Evolutionary conservation across 2,329 filamentous ascomycete species (phyloP).

Genomic region (Aspergillus caelatus): DNA sequence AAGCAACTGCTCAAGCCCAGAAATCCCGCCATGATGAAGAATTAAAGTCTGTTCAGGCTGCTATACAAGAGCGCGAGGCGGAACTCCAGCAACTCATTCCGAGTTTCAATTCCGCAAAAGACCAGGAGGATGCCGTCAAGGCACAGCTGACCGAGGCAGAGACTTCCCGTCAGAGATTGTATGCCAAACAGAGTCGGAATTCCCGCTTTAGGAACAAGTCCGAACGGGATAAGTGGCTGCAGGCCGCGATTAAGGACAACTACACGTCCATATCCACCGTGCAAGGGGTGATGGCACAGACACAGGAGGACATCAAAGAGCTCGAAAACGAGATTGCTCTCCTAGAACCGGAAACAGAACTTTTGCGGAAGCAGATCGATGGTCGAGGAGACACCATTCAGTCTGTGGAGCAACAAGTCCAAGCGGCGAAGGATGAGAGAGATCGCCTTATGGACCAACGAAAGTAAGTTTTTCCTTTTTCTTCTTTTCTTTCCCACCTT

Average conservation of each 20-base stretch:
- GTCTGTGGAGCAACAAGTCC: slow-evolving; percentile 71
- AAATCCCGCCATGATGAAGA: slow-evolving; percentile 72
- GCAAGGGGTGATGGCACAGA: slow-evolving; percentile 82
- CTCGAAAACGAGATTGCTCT: slow-evolving; percentile 71
- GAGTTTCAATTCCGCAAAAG: slow-evolving; percentile 71
- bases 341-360: slow-evolving; percentile 72
- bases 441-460: slow-evolving; percentile 83
- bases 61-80: slow-evolving; percentile 74
- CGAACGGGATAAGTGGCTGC: slow-evolving; percentile 83
- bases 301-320: slow-evolving; percentile 76
- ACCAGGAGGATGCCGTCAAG: slow-evolving; percentile 71
- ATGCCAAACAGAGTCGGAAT: slow-evolving; percentile 88
- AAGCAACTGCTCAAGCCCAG: slow-evolving; percentile 74
- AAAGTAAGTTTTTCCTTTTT: slow-evolving; percentile 53
- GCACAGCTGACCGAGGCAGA: slow-evolving; percentile 76
- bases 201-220: slow-evolving; percentile 85
- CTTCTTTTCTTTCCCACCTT: background rate
- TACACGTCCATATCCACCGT: slow-evolving; percentile 75
- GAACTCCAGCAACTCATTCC: slow-evolving; percentile 78
- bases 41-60: slow-evolving; percentile 69
- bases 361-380: slow-evolving; percentile 72
- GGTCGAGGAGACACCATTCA: slow-evolving; percentile 76
- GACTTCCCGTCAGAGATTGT: slow-evolving; percentile 73
- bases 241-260: slow-evolving; percentile 77
- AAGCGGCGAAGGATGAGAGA: slow-evolving; percentile 74